A percentile compares a stretch with the other conserved stretches of the same genome.
Evolutionary conservation across 176 grass and related monocot species (phyloP).

Genomic region (Oryza officinalis): DNA sequence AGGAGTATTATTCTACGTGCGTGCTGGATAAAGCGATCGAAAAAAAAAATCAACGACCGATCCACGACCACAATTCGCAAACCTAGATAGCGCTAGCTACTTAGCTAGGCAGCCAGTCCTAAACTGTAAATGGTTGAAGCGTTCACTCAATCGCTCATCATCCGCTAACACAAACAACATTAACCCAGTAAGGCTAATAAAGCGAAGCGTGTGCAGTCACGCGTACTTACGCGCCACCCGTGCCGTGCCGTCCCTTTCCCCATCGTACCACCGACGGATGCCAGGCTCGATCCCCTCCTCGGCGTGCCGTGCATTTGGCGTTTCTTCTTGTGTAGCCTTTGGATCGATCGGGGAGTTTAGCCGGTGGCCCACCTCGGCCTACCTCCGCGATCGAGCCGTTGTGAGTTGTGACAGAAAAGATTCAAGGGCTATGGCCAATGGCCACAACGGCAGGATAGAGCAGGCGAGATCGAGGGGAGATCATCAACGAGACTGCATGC

Average conservation of each 20-base stretch:
- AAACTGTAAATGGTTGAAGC: constrained; percentile 25
- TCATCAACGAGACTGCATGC: not conserved
- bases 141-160: constrained; percentile 25
- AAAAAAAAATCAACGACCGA: not conserved
- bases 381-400: not conserved
- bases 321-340: not conserved
- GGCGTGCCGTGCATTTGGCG: not conserved
- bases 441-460: not conserved
- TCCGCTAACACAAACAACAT: not conserved
- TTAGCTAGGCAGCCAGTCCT: not conserved
- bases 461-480: not conserved
- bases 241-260: constrained; percentile 28
- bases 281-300: not conserved
- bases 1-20: not conserved
- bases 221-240: constrained; percentile 1
- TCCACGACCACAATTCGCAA: not conserved
- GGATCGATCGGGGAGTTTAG: not conserved
- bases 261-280: not conserved
- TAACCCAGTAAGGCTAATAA: not conserved
- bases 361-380: not conserved
- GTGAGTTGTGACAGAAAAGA: not conserved
- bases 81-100: not conserved
- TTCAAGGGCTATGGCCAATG: not conserved
- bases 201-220: not conserved
- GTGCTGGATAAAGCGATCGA: not conserved